Evolutionary conservation across 179 eudicot species (phyloP), one percentile per base, ranked within the genome.

Genomic region (Carnegiea gigantea): DNA sequence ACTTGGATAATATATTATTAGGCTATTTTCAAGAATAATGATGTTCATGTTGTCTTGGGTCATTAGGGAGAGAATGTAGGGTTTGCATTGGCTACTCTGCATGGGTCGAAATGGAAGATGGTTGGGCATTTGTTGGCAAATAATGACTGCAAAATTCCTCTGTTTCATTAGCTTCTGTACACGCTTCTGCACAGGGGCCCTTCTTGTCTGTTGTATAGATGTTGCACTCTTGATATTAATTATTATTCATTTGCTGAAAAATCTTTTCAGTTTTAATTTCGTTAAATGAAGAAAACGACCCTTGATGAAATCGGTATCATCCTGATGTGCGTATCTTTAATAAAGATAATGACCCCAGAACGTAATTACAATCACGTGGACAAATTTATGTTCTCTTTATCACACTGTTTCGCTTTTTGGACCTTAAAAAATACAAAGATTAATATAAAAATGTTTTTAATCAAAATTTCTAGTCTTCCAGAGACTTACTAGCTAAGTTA

Each of bases 271-370:
- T 62, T 62, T n/a, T 62, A 24, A 24, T 62, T 62, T 62, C 30
- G 28, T 62, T 62, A n/a, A 62, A 62, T 62, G 30, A 62, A n/a
- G 68, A 62, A 62, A 62, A 62, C n/a, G 68, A 62, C 68, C 68
- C 68, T 62, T 62, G 26, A n/a, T 62, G 65, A 18, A 6, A 18
- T 60, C 9, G 0, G 23, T n/a, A 11, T 62, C 68, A 24, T 62
- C 2, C 5, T 4, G 24, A 60, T 20, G 3, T 21, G 24, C 23
- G 28, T 62, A 62, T 23, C 2, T 62, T 62, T 62, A 2, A 5
- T 54, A 54, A 48, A 48, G 20, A 57, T 1, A 20, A 17, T 20
- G 7, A 57, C 23, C 60, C 14, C 17, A 9, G 62, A 57, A 57
- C 8, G n/a, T 9, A 0, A 57, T 57, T 20, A 57, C 6, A 57